These are phyloP conservation scores for Brassica incana DNA, from an alignment of 345 rosid species.

Conservation along the genomic window DNA sequence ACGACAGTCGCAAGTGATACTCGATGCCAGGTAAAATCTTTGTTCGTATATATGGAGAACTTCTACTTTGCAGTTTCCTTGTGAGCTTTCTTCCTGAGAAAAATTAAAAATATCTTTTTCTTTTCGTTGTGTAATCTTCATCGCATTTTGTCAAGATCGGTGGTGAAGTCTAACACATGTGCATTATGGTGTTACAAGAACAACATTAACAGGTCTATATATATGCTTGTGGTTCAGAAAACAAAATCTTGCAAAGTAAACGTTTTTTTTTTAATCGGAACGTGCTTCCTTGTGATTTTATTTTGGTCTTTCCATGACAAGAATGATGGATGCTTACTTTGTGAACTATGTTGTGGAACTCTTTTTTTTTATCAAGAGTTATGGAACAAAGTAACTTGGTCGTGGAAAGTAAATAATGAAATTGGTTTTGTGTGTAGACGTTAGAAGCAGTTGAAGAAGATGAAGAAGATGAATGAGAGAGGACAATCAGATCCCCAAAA, in stretches of 20 bases:
- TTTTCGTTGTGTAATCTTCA: constrained; percentile 51
- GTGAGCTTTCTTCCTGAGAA: too few species aligned
- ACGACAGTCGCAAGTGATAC: too few species aligned
- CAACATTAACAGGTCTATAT: constrained; percentile 80
- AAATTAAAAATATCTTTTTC: background rate
- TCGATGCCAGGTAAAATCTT: too few species aligned
- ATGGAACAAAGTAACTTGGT: background rate
- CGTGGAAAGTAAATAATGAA: background rate
- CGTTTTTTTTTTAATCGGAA: too few species aligned
- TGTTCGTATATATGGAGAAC: too few species aligned
- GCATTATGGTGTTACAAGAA: constrained; percentile 93
- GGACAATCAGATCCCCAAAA: constrained; percentile 87
- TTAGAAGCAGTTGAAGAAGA: constrained; percentile 75
- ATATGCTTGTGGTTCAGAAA: constrained; percentile 9
- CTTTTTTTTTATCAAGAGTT: too few species aligned
- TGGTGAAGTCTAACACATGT: constrained; percentile 60
- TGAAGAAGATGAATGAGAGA: constrained; percentile 73
- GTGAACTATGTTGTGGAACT: background rate
- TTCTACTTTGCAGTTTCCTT: too few species aligned
- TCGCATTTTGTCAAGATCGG: constrained; percentile 70
- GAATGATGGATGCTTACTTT: constrained; percentile 4
- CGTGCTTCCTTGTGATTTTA: background rate
- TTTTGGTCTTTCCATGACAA: constrained; percentile 7
- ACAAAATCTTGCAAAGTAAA: too few species aligned
- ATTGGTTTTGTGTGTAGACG: constrained; percentile 58